Evolutionary conservation across 2,329 filamentous ascomycete species (phyloP).

Genomic region (Daldinia sp.): DNA sequence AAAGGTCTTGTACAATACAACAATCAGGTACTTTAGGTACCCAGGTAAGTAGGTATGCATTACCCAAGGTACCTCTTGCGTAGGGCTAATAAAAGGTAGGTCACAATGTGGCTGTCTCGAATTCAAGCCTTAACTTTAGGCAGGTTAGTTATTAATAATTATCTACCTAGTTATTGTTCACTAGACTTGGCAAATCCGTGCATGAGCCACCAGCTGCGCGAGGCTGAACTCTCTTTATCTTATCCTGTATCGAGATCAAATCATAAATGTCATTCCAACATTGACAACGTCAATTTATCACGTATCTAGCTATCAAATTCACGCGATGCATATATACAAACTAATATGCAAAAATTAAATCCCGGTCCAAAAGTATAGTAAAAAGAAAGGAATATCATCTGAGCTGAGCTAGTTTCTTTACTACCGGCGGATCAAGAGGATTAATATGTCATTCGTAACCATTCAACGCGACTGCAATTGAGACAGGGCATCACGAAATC

Average conservation of each 20-base stretch:
- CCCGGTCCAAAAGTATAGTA: background rate
- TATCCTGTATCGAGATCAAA: slow-evolving; percentile 5
- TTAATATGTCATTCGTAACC: slow-evolving; percentile 5
- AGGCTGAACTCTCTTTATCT: slow-evolving; percentile 14
- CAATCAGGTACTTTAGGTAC: background rate
- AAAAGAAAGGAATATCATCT: background rate
- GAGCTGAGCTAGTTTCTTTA: background rate
- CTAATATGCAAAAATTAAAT: background rate
- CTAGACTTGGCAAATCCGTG: background rate
- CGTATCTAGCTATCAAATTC: background rate
- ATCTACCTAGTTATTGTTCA: background rate
- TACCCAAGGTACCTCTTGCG: background rate
- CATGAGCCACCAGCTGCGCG: slow-evolving; percentile 13
- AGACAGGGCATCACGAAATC: background rate
- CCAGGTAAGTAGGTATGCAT: no score
- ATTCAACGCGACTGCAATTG: background rate
- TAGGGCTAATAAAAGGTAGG: slow-evolving; percentile 4
- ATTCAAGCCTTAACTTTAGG: background rate
- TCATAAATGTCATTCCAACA: background rate
- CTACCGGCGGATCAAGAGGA: background rate
- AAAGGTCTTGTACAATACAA: no score
- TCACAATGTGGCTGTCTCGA: slow-evolving; percentile 7
- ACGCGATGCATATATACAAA: background rate
- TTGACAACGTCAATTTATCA: background rate
- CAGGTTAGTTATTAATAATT: background rate